These are phyloP conservation scores for Eurotiales sp. DNA, from an alignment of 2,329 filamentous ascomycete genomes.

Conservation along the genomic window DNA sequence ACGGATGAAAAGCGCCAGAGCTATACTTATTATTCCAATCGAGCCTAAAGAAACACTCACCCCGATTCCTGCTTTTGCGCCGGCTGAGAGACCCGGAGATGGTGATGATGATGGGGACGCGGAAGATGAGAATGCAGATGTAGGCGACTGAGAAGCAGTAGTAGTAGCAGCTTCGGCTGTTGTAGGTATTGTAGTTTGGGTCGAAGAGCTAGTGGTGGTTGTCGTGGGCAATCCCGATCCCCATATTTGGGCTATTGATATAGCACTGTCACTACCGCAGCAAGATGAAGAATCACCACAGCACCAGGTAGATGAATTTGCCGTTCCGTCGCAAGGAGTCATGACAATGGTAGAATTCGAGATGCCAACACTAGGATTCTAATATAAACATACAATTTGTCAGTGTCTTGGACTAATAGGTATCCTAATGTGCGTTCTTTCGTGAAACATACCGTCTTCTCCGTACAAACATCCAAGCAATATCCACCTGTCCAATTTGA, in stretches of 20 bases:
- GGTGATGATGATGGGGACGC: not conserved
- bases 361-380: constrained; percentile 2
- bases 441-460: not conserved
- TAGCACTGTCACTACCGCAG: not conserved
- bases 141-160: not conserved
- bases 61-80: not conserved
- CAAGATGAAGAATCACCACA: not conserved
- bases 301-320: constrained; percentile 8
- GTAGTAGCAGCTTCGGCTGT: not conserved
- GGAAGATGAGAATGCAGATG: not conserved
- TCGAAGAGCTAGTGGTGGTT: not conserved
- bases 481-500: not conserved
- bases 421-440: not conserved
- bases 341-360: not conserved
- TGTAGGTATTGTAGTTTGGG: not conserved
- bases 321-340: constrained; percentile 9
- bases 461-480: constrained; percentile 4
- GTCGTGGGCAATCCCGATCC: not conserved
- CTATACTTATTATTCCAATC: not conserved
- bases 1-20: not conserved
- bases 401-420: not conserved
- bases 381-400: not conserved
- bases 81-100: not conserved
- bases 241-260: constrained; percentile 1
- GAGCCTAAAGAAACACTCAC: not conserved